Percentiles rank a stretch among this genome's conserved stretches.
These are phyloP conservation scores for Colletotrichum scovillei DNA, from an alignment of 2,329 filamentous ascomycete species.

Conservation along the genomic window DNA sequence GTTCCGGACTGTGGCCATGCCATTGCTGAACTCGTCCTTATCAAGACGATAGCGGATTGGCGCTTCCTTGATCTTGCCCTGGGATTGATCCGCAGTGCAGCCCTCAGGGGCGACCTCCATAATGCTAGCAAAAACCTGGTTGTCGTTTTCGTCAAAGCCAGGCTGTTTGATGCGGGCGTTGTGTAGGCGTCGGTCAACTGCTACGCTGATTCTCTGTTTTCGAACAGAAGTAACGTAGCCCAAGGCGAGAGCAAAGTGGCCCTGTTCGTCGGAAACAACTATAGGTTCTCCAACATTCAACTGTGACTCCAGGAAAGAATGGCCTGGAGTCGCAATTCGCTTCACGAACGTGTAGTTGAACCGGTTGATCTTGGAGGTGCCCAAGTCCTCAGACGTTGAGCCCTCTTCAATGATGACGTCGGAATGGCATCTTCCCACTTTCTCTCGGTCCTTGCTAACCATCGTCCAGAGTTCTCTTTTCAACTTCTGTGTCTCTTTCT, in stretches of 20 bases:
- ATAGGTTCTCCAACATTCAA: slow-evolving; percentile 89
- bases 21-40: slow-evolving; percentile 98
- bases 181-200: slow-evolving; percentile 90
- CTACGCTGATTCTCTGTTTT: slow-evolving; percentile 82
- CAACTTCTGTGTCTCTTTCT: slow-evolving; percentile 88
- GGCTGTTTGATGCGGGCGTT: slow-evolving; percentile 81
- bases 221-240: slow-evolving; percentile 87
- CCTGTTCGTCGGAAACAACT: slow-evolving; percentile 94
- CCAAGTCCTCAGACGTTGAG: slow-evolving; percentile 75
- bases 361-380: slow-evolving; percentile 87
- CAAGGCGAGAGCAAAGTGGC: slow-evolving; percentile 94
- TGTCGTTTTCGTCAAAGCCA: slow-evolving; percentile 79
- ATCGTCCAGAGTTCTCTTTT: slow-evolving; percentile 96
- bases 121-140: slow-evolving; percentile 90
- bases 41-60: slow-evolving; percentile 85
- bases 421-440: slow-evolving; percentile 88
- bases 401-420: slow-evolving; percentile 86
- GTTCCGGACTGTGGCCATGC: slow-evolving; percentile 94
- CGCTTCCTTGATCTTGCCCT: slow-evolving; percentile 62
- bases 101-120: slow-evolving; percentile 82
- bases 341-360: slow-evolving; percentile 90
- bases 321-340: slow-evolving; percentile 66
- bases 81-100: slow-evolving; percentile 60
- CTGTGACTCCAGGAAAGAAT: slow-evolving; percentile 93
- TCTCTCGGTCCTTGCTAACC: slow-evolving; percentile 88